Evolutionary conservation across 805 yeast species (phyloP).

Genomic region (Wickerhamomyces strasburgensis): DNA sequence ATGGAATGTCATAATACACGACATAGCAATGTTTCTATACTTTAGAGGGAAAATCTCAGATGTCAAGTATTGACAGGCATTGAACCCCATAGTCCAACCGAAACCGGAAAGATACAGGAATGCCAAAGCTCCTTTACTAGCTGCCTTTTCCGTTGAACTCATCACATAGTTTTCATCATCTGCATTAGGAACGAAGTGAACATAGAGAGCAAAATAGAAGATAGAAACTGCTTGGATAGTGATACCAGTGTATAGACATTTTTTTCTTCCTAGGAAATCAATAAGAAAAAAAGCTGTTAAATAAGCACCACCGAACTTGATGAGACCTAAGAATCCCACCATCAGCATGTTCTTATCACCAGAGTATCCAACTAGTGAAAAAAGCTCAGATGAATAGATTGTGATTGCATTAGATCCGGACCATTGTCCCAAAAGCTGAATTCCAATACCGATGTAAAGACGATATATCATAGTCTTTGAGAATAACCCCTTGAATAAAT

Average conservation of each 20-base stretch:
- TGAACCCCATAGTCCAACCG: conserved; percentile 59
- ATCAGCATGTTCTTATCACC: conserved; percentile 38
- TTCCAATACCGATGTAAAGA: conserved; percentile 35
- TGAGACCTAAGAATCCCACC: conserved; percentile 50
- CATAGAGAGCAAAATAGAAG: conserved; percentile 42
- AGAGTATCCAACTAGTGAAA: conserved; percentile 41
- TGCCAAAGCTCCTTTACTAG: conserved; percentile 45
- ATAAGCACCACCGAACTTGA: conserved; percentile 45
- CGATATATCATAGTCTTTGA: conserved; percentile 40
- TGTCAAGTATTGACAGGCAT: conserved; percentile 49
- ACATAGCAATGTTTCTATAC: conserved; percentile 42
- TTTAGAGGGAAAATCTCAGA: conserved; percentile 51
- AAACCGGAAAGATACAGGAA: conserved; percentile 44
- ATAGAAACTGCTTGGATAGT: conserved; percentile 36
- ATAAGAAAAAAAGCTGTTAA: conserved; percentile 47
- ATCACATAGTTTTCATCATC: conserved; percentile 28
- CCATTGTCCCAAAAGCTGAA: conserved; percentile 53
- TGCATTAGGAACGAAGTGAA: conserved; percentile 40
- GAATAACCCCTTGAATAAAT: conserved; percentile 31
- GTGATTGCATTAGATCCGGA: conserved; percentile 53
- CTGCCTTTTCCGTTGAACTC: conserved; percentile 30
- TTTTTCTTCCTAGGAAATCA: conserved; percentile 49
- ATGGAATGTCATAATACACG: conserved; percentile 49
- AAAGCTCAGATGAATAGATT: conserved; percentile 49
- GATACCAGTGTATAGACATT: conserved; percentile 43